Percentiles rank a stretch among this genome's conserved stretches.
These are phyloP conservation scores for Podospora pseudoanserina DNA, from an alignment of 495 filamentous ascomycete genomes.

Conservation along the genomic window DNA sequence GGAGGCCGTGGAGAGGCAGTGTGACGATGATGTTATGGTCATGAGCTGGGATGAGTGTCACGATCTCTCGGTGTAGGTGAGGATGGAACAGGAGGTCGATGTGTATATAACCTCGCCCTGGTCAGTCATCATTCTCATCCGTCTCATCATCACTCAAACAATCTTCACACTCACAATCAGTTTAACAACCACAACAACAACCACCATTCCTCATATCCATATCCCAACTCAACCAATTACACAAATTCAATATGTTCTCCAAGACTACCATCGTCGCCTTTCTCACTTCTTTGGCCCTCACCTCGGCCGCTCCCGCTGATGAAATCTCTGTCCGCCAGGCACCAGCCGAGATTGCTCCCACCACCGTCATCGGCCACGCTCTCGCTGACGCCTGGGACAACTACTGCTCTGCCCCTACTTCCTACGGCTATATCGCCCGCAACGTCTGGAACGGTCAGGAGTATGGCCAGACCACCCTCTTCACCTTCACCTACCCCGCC, in stretches of 20 bases:
- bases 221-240: background rate
- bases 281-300: background rate
- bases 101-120: background rate
- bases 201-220: background rate
- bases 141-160: background rate
- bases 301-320: background rate
- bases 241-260: background rate
- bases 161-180: background rate
- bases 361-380: conserved; percentile 12
- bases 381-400: background rate
- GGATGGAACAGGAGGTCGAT: background rate
- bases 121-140: background rate
- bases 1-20: background rate
- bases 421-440: background rate
- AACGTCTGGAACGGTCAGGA: conserved; percentile 1
- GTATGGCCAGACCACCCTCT: conserved; percentile 12
- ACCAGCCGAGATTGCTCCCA: conserved; percentile 13
- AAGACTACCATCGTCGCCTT: background rate
- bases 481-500: conserved; percentile 19
- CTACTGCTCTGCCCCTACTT: conserved; percentile 12
- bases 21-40: background rate
- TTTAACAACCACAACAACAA: background rate
- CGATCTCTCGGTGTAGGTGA: background rate
- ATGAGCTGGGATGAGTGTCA: background rate
- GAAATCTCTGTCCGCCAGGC: background rate